Evolutionary conservation across 495 filamentous ascomycete genomes (phyloP).

Genomic region (Alectoria sarmentosa): DNA sequence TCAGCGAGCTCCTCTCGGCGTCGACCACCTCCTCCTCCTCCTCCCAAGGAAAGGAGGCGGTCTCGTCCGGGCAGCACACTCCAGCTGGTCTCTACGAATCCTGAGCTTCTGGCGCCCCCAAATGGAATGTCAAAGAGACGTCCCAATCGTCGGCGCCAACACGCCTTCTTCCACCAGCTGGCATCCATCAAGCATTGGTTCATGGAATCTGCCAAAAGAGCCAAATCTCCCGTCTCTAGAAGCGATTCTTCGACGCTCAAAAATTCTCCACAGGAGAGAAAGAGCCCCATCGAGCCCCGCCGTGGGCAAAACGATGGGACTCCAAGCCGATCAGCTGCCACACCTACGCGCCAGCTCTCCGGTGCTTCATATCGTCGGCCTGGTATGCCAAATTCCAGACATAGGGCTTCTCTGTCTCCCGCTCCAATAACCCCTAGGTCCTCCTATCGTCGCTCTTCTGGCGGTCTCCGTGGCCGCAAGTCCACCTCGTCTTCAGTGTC

Average conservation of each 20-base stretch:
- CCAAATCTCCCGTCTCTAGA: conserved; percentile 56
- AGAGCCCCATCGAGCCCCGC: conserved; percentile 13
- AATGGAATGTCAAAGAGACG: conserved; percentile 50
- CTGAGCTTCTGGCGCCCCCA: conserved; percentile 50
- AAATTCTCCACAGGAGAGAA: conserved; percentile 16
- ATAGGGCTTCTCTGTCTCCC: conserved; percentile 83
- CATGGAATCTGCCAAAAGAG: conserved; percentile 66
- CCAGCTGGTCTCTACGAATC: conserved; percentile 68
- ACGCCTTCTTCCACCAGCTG: conserved; percentile 68
- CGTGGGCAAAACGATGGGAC: conserved; percentile 9
- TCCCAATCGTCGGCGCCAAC: conserved; percentile 52
- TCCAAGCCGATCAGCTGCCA: conserved; percentile 10
- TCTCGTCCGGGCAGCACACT: conserved; percentile 66
- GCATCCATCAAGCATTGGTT: conserved; percentile 87
- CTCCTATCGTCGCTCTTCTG: conserved; percentile 67
- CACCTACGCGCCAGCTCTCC: conserved; percentile 16
- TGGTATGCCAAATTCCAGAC: conserved; percentile 40
- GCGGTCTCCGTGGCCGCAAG: conserved; percentile 80
- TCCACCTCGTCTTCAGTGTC: conserved; percentile 95
- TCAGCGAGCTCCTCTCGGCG: conserved; percentile 62
- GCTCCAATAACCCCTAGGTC: conserved; percentile 82
- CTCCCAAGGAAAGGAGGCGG: conserved; percentile 73
- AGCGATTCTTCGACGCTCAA: conserved; percentile 51
- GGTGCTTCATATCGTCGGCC: conserved; percentile 29
- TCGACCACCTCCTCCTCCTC: conserved; percentile 67